Evolutionary conservation across 1,284 basidiomycete genomes (phyloP), one percentile per base, ranked within the genome.

Genomic region (Retiboletus flavoniger): DNA sequence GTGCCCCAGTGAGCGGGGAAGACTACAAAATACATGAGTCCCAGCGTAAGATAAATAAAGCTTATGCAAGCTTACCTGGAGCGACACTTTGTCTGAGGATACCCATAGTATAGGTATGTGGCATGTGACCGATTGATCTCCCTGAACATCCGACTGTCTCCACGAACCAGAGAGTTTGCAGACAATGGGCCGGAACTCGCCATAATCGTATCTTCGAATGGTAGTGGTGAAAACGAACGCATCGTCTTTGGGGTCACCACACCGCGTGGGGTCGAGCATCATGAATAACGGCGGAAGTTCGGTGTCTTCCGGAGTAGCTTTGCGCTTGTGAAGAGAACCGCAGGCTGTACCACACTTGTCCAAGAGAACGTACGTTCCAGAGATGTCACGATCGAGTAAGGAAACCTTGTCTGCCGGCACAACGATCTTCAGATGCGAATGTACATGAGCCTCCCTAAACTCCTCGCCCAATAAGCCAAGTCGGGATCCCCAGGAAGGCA

Each of bases 281-380:
- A 97, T 77, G 75, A 87, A 96, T 9, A 96, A 65, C 0, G 84
- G 80, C 0, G 89, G 83, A 24, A 85, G 71, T 5, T 69, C 66
- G 0, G 53, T 62, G 19, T 85, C 82, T 11, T 74, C 74, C 0
- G 69, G 59, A 4, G 72, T 71, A 19, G 70, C 47, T 32, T 76
- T 68, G 57, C 83, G 87, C 70, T 83, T 85, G 72, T 97, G 93
- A 36, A 98, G 76, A n/a, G 91, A 89, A 26, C 81, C 80, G 66
- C 91, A 93, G 1, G 95, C 93, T 0, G 93, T 94, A 2, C 95
- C 95, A 58, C 95, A 98, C 67, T 87, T 87, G 57, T 91, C 86
- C 48, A 95, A 75, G 36, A 96, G 82, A 10, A 77, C 74, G 67
- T 97, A 98, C 0, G 73, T 76, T 4, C 95, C 95, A 4, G 87